phyloP scores from a whole-genome alignment of 371 early-diverging fungal genomes.

The Rhizopus arrhizus region DNA sequence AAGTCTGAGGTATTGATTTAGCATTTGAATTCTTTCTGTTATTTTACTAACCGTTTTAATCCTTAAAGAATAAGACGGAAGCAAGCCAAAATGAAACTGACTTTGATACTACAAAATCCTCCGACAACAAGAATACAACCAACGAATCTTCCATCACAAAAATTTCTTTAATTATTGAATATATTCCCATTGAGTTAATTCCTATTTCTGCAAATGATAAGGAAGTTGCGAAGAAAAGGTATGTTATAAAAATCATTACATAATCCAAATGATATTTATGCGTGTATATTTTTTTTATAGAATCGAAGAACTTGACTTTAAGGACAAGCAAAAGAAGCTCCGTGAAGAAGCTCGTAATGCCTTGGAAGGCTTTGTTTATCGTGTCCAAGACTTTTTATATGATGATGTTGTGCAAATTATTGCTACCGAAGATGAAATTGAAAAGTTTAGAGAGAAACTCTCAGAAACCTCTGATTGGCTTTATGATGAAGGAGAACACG shows the following conservation, averaged over 20 bases:
- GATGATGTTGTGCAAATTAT: slow-evolving; percentile 70
- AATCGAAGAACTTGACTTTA: slow-evolving; percentile 36
- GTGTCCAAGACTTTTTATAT: slow-evolving; percentile 77
- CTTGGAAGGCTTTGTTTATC: slow-evolving; percentile 90
- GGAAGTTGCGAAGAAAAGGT: slow-evolving; percentile 40
- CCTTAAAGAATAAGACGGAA: slow-evolving; percentile 8
- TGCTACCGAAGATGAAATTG: slow-evolving; percentile 74
- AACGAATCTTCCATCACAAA: slow-evolving; percentile 35
- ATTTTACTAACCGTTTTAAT: neutral
- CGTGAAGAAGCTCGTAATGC: slow-evolving; percentile 87
- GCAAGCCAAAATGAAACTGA: slow-evolving; percentile 24
- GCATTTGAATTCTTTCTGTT: neutral
- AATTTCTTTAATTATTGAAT: slow-evolving; percentile 47
- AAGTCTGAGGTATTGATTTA: slow-evolving; percentile 18
- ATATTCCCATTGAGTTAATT: slow-evolving; percentile 42
- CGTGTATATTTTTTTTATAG: slow-evolving; percentile 9
- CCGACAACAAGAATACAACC: slow-evolving; percentile 28
- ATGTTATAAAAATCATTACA: neutral
- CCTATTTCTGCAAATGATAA: slow-evolving; percentile 49
- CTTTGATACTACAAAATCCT: neutral
- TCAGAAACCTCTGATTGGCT: slow-evolving; percentile 85
- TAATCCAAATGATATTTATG: neutral
- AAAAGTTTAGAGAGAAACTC: slow-evolving; percentile 59
- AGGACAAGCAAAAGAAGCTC: slow-evolving; percentile 58
- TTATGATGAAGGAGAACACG: slow-evolving; percentile 77